Base-by-base conservation (phyloP, 495 filamentous ascomycete species). In the Hyaloscypha variabilis region DNA sequence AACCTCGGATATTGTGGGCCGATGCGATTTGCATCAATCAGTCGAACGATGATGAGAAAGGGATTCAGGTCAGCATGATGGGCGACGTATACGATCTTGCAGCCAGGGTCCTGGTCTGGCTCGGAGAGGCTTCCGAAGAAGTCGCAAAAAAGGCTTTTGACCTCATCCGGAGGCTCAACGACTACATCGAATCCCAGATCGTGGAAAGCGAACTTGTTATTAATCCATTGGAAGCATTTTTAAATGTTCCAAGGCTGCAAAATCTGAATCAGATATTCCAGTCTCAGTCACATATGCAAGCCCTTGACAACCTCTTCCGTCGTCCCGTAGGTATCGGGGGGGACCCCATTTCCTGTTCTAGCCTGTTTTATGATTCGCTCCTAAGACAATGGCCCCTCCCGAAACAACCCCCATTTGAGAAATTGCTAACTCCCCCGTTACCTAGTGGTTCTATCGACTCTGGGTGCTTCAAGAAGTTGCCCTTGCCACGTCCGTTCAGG, bases 21-120 rank as follows among this genome's bases (percentile, higher is more conserved):
- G 77, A 79, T 58, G 66, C 74, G 2, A 73, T 79, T 14, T 80
- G 77, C 63, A 78, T 79, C 60, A 65, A 78, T 62, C 77, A 80
- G 63, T 29, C 60, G 8, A 59, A 77, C 57, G 28, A 65, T 4
- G 31, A 64, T 2, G 75, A 78, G 36, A 76, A 71, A 58, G 58
- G 56, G 10, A 39, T 59, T n/a, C 77, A 79, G 42, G 72, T 78
- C 5, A 52, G 54, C 23, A 56, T 75, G 49, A 78, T 80, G 76
- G 57, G 66, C 23, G 62, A 70, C 11, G 77, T 79, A n/a, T 79
- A 74, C 42, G 42, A 59, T 19, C 53, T 55, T 11, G 77, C 77
- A 11, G 14, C 25, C 0, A 62, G 34, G 21, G 72, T 76, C 8
- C 62, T 69, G 29, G 50, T 78, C 10, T 80, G 77, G 73, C 72